Conservation (phyloP, 2,329 filamentous ascomycete species). For the Scedosporium aurantiacum region DNA sequence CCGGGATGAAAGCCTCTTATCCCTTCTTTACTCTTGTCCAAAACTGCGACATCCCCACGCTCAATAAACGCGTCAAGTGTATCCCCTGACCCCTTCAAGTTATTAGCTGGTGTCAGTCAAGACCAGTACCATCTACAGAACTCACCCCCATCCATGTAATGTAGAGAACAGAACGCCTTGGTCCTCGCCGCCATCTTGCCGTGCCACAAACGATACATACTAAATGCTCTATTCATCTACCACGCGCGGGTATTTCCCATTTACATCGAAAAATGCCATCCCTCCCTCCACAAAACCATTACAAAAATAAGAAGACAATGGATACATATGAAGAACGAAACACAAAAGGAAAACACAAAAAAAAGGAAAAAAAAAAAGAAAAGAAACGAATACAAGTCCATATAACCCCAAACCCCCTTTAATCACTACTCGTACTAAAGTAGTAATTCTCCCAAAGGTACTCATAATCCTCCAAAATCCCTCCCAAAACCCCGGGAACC, state of each 20-base stretch:
- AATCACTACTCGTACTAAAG: slow-evolving; percentile 51
- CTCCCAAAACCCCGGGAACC: slow-evolving; percentile 69
- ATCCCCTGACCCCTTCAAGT: too few relatives aligned
- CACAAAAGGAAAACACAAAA: slow-evolving; percentile 1
- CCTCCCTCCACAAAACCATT: neutral
- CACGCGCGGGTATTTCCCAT: too few relatives aligned
- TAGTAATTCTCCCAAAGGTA: slow-evolving; percentile 98
- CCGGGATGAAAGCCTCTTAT: too few relatives aligned
- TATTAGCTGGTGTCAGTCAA: too few relatives aligned
- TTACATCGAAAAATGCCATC: too few relatives aligned
- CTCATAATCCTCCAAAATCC: slow-evolving; percentile 89
- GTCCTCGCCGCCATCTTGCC: neutral
- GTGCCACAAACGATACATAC: neutral
- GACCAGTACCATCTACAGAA: neutral
- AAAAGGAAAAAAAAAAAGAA: slow-evolving; percentile 7
- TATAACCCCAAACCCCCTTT: neutral
- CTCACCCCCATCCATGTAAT: neutral
- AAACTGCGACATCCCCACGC: too few relatives aligned
- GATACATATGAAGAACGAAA: neutral
- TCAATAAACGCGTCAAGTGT: too few relatives aligned
- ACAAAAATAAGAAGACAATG: neutral
- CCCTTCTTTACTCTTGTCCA: too few relatives aligned
- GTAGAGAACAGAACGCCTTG: neutral
- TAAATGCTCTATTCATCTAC: too few relatives aligned
- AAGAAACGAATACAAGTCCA: neutral